Evolutionary conservation across 768 basidiomycete genomes (phyloP).

Genomic region (Mycena alexandri): DNA sequence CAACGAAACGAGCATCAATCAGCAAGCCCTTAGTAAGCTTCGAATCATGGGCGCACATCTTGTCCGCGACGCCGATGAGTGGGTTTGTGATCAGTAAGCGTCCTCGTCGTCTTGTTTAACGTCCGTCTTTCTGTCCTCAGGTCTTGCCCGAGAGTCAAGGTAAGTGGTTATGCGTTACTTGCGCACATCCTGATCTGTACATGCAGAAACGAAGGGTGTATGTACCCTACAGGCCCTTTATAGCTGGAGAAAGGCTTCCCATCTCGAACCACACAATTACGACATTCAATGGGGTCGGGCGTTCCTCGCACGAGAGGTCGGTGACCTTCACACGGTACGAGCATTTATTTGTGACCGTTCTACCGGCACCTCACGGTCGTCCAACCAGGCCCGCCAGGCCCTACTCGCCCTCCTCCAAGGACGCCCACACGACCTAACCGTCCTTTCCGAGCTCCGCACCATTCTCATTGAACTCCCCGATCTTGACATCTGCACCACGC

Average conservation of each 20-base stretch:
- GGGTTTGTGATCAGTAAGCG: conserved; percentile 59
- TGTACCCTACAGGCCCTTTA: conserved; percentile 90
- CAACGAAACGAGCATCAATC: conserved; percentile 73
- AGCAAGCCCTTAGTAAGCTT: conserved; percentile 84
- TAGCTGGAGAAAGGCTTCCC: conserved; percentile 87
- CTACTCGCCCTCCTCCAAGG: conserved; percentile 79
- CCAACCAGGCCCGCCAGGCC: conserved; percentile 68
- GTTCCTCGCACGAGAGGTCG: conserved; percentile 79
- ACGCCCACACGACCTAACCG: conserved; percentile 81
- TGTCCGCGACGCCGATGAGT: conserved; percentile 82
- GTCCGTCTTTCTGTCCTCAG: conserved; percentile 23
- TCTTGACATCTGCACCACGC: conserved; percentile 69
- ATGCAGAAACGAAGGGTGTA: conserved; percentile 72
- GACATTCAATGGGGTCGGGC: conserved; percentile 93
- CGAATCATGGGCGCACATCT: conserved; percentile 93
- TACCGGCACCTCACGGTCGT: too few species aligned
- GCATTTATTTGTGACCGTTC: too few species aligned
- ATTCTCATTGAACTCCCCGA: conserved; percentile 85
- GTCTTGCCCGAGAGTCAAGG: conserved; percentile 82
- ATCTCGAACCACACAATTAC: conserved; percentile 81
- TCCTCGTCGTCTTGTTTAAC: too few species aligned
- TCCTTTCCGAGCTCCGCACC: conserved; percentile 83
- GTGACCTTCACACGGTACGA: conserved; percentile 73
- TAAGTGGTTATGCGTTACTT: conserved; percentile 43
- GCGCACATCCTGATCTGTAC: not conserved